Conservation (phyloP, 202 grass and related monocot genomes). For the Musa balbisiana region DNA sequence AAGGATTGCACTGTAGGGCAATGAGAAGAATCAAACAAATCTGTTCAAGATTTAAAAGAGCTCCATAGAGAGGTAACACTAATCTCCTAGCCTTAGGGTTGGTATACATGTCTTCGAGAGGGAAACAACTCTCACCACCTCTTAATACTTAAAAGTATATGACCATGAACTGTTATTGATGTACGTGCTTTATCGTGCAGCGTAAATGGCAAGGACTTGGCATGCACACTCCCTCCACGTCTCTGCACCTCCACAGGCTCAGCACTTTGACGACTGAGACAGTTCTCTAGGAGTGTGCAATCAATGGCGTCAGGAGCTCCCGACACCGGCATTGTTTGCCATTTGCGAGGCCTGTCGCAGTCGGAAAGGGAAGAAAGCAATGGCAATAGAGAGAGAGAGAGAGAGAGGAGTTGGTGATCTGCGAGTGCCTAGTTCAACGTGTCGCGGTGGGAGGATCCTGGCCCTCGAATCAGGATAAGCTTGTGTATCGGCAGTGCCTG, state of each 20-base stretch:
- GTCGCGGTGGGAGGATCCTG: no score
- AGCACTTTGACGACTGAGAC: no score
- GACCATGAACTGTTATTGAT: no score
- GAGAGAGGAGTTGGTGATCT: no score
- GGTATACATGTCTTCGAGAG: background rate
- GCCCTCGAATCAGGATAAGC: no score
- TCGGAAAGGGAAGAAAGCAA: background rate
- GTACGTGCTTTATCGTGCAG: background rate
- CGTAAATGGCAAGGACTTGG: background rate
- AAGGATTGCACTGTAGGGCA: background rate
- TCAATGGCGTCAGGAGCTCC: background rate
- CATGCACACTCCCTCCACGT: background rate
- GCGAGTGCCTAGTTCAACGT: no score
- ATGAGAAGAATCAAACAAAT: no score
- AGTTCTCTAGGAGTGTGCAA: background rate
- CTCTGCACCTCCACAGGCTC: background rate
- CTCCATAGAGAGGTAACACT: no score
- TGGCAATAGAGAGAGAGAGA: no score
- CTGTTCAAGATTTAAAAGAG: no score
- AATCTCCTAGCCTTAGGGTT: background rate
- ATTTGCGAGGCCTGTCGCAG: background rate
- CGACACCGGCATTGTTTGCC: background rate
- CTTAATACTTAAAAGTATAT: no score
- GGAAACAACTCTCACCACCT: background rate
- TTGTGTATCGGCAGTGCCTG: no score